Base-by-base conservation (phyloP, 2,329 filamentous ascomycete species). In the Penicillium sp. region DNA sequence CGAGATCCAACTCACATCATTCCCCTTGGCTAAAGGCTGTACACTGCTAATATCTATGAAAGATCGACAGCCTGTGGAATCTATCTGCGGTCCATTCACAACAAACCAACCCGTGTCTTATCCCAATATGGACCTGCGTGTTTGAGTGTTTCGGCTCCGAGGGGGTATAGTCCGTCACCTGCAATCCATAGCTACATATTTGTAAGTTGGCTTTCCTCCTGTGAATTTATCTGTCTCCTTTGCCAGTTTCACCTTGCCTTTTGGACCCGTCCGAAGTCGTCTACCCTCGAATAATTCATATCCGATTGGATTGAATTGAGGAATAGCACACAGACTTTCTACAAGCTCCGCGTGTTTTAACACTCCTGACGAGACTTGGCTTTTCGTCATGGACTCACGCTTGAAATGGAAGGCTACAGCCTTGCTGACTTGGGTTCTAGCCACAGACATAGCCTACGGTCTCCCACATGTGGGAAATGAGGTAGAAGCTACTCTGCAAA, bases 351-450 rank as follows among this genome's bases (percentile, higher is more conserved):
- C 15, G 29, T 47, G n/a, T 27, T 49, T 49, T n/a, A 23, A 36
- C 5, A 41, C 36, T 44, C 39, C 36, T 44, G 23, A 47, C 49
- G n/a, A 21, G 23, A 31, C 48, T 27, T 21, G 31, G 21, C 36
- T 29, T 49, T 15, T 15, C 57, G 50, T 29, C 27, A 72, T 71
- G 70, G 58, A 57, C 15, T 33, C 56, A 50, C 51, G 50, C 29
- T 56, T 57, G 29, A 61, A 55, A 58, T 70, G 63, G 69, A 64
- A 63, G 52, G 57, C 61, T n/a, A 55, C 63, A 55, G 58, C 63
- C 39, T 61, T 74, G 65, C 73, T 76, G 65, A 76, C 66, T 57
- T 73, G 72, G 68, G 61, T 72, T 53, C 61, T 74, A 38, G 62
- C 66, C 29, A 59, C 68, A 67, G 68, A 70, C 43, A 62, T 60